Conservation (phyloP, 2,329 filamentous ascomycete genomes). For the Aspergillus piperis region DNA sequence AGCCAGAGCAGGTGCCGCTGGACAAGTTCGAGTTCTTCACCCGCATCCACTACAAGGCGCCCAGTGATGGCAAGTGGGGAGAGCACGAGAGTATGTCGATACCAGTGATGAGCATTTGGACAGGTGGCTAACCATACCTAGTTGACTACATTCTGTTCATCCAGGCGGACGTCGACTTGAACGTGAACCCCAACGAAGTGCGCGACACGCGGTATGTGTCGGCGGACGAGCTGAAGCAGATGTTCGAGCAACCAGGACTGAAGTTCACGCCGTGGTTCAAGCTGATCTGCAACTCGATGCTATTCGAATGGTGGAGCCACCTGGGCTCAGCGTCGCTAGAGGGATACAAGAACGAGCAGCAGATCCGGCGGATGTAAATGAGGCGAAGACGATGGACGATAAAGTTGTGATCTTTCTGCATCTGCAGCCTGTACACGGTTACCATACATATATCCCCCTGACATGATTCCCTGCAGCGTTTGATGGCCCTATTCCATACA, state of each 20-base stretch:
- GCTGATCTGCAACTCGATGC: constrained; percentile 95
- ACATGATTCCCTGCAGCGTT: background rate
- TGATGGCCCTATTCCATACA: background rate
- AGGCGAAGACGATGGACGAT: constrained; percentile 5
- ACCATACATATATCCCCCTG: background rate
- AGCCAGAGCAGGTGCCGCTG: constrained; percentile 80
- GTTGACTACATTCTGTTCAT: constrained; percentile 99
- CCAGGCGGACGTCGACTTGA: constrained; percentile 78
- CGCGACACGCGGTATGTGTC: constrained; percentile 82
- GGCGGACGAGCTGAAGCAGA: constrained; percentile 75
- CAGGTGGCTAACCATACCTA: constrained; percentile 40
- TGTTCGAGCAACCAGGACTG: constrained; percentile 77
- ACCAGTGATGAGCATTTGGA: background rate
- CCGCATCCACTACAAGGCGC: constrained; percentile 96
- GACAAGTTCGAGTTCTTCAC: constrained; percentile 94
- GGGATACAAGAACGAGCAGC: constrained; percentile 80
- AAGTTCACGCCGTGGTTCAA: constrained; percentile 99
- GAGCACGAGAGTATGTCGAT: constrained; percentile 85
- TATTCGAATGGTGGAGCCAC: constrained; percentile 96
- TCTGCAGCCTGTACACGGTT: too few relatives aligned
- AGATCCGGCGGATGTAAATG: constrained; percentile 77
- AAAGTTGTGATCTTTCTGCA: background rate
- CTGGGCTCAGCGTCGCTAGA: constrained; percentile 74
- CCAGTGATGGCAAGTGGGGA: constrained; percentile 96
- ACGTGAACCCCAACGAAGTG: constrained; percentile 85